These are phyloP conservation scores for Leptographium wingfieldii DNA, from an alignment of 2,329 filamentous ascomycete species.

Conservation along the genomic window DNA sequence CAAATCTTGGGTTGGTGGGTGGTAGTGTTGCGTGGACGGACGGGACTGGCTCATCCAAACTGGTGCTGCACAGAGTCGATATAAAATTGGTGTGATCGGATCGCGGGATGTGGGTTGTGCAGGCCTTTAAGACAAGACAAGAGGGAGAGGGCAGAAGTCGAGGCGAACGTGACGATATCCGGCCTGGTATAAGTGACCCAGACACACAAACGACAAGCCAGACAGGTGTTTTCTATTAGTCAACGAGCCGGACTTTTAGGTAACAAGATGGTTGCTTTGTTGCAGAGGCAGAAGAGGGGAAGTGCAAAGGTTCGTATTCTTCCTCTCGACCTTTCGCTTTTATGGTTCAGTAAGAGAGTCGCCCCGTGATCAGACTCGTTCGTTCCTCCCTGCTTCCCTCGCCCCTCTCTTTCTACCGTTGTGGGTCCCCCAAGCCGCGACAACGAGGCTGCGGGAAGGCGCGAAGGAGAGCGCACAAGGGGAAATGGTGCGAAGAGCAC, in stretches of 20 bases:
- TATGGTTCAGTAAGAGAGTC: not conserved
- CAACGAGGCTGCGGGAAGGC: not conserved
- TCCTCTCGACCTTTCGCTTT: not conserved
- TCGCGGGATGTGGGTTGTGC: not conserved
- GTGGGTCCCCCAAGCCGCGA: not conserved
- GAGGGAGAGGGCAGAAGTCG: not conserved
- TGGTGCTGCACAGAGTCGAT: not conserved
- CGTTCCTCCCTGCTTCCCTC: not conserved
- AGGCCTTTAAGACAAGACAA: not conserved
- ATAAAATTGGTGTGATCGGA: not conserved
- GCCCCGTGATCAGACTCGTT: not conserved
- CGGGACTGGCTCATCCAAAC: not conserved
- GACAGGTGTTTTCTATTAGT: slow-evolving; percentile 31
- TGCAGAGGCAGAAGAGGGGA: not conserved
- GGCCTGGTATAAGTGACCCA: not conserved
- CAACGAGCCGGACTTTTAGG: slow-evolving; percentile 30
- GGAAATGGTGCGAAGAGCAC: not conserved
- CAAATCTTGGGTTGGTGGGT: not conserved
- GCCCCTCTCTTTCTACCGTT: not conserved
- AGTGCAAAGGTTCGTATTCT: slow-evolving; percentile 4
- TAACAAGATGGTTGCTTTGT: slow-evolving; percentile 22
- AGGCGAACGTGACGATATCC: not conserved
- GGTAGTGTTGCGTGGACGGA: not conserved
- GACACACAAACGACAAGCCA: not conserved
- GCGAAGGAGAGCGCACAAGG: not conserved